Evolutionary conservation across 2,329 filamentous ascomycete genomes (phyloP).

Genomic region (Penicillium sp.): DNA sequence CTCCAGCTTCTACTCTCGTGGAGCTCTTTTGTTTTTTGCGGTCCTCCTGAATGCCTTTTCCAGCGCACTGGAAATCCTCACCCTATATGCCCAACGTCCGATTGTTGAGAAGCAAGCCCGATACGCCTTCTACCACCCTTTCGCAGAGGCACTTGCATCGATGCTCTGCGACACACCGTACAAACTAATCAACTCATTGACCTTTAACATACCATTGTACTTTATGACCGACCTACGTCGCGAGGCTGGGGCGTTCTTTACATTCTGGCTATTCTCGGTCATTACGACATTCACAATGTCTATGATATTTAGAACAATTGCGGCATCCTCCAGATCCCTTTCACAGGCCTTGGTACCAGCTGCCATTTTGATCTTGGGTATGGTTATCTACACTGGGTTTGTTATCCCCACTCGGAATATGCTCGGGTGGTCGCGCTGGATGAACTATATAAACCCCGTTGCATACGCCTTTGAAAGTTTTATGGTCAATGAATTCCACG

Average conservation of each 20-base stretch:
- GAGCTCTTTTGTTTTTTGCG: slow-evolving; percentile 77
- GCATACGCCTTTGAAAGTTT: slow-evolving; percentile 53
- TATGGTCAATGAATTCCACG: neutral
- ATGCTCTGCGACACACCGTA: slow-evolving; percentile 85
- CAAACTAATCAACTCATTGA: slow-evolving; percentile 69
- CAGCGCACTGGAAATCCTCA: slow-evolving; percentile 68
- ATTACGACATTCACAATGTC: slow-evolving; percentile 73
- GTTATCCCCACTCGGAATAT: slow-evolving; percentile 56
- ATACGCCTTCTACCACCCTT: slow-evolving; percentile 87
- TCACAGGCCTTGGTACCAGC: slow-evolving; percentile 57
- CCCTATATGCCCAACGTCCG: slow-evolving; percentile 80
- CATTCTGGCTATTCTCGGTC: slow-evolving; percentile 76
- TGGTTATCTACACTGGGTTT: slow-evolving; percentile 52
- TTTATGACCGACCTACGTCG: slow-evolving; percentile 82
- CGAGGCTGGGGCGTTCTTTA: slow-evolving; percentile 75
- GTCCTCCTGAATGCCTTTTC: slow-evolving; percentile 79
- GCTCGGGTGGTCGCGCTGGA: slow-evolving; percentile 78
- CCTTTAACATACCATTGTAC: slow-evolving; percentile 78
- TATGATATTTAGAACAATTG: slow-evolving; percentile 81
- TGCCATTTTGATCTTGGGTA: slow-evolving; percentile 47
- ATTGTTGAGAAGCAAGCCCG: slow-evolving; percentile 88
- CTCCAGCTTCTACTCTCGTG: slow-evolving; percentile 69
- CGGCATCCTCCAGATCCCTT: slow-evolving; percentile 67
- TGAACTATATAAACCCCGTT: slow-evolving; percentile 76
- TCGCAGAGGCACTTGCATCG: slow-evolving; percentile 79